Base-by-base conservation (phyloP, 2,329 filamentous ascomycete species). In the Phoma sp. region DNA sequence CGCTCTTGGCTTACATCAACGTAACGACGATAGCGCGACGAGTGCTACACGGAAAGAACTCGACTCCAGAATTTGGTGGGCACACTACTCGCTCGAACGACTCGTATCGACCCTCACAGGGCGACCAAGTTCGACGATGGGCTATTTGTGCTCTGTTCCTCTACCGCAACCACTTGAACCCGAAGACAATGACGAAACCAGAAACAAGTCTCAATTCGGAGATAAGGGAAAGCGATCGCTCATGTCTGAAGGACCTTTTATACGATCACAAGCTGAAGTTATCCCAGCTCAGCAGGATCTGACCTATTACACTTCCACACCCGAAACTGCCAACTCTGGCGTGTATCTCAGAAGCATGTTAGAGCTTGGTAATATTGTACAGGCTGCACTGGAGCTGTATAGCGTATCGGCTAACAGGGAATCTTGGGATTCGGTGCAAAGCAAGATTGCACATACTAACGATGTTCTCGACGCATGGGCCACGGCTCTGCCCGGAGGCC, bases 11-110 rank as follows among this genome's bases (percentile, higher is more conserved):
- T 58, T 78, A 13, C 74, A 77, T 43, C 47, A 75, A 23, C 66
- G 68, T 8, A 77, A 75, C 35, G 62, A 70, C 29, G 67, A 67
- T 38, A 57, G 59, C 6, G 55, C 57, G 3, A 52, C 67, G 22
- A 55, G 60, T 11, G 57, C 62, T 5, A 53, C 64, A 4, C 59
- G 67, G 29, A 74, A 70, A 48, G 75, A 77, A 54, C 57, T 67
- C 3, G 52, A 75, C 24, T 61, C 67, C 18, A 68, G 71, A 29
- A 67, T 74, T 18, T 78, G 77, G 76, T 77, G 76, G 72, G 70
- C 68, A n/a, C 52, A 77, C 18, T 75, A 70, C 49, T 66, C 66
- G 3, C 49, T 75, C 13, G 77, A 78, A 53, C 62, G 65, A 13
- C 59, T 72, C 2, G 57, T 78, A 4, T 68, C 68, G 13, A 57